Base-by-base conservation (phyloP, 148 eudicot species). In the Polygonum aviculare region DNA sequence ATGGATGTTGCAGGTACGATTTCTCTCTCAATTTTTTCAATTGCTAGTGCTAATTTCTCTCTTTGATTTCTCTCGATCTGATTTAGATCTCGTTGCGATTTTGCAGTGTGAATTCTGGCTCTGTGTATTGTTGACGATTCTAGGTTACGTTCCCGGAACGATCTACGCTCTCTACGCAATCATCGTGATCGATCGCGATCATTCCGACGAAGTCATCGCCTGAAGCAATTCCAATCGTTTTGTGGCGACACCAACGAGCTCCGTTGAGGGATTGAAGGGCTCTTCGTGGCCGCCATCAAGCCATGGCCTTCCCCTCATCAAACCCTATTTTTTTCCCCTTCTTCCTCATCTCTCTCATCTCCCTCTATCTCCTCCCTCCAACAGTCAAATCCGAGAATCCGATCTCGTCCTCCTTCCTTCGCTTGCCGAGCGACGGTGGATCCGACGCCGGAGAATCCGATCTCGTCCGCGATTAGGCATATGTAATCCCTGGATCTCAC, bases 61-160 rank as follows among this genome's bases (percentile, higher is more conserved):
- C 7, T 52, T 3, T 73, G 4, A 67, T 59, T 57, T 4, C 6
- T 8, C 19, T 21, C 35, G 39, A 12, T 47, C 44, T 48, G 16
- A 21, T 33, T 15, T 44, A 26, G 50, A 16, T 69, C 62, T 26
- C 14, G 26, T 7, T 26, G 40, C 62, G 18, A 7, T 59, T 72
- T 57, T 35, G 74, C 76, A 93, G 96, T 79, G 80, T 39, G 98
- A 93, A 78, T 89, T 91, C 78, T 78, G 89, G 63, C 84, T 93
- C 52, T 93, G 96, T 80, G 77, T 93, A 86, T 45, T 88, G 78
- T 77, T 93, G 88, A 93, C 98, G 3, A 83, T 91, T 12, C 82
- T 91, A 54, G 98, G 98, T 3, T 93, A 93, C 80, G 14, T 93
- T 12, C 98, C 96, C 22, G 96, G 96, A 15, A 88, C 88, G 18